A percentile compares a stretch with the other conserved stretches of the same genome.
Conservation (phyloP, 768 basidiomycete genomes). For the Tulasnella sp. region DNA sequence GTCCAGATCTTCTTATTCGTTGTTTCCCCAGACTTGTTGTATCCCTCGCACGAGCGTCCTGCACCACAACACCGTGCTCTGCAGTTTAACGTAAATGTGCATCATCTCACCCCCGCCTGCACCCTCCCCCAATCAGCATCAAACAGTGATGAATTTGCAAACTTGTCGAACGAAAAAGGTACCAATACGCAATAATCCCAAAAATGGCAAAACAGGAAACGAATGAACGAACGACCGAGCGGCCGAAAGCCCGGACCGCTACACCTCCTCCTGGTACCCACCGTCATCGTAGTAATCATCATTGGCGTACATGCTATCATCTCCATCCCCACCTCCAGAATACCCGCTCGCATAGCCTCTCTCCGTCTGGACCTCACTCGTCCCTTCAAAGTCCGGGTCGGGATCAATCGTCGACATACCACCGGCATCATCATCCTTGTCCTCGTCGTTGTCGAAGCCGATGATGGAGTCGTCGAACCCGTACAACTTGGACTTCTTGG, state of each 20-base stretch:
- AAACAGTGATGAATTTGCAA: neutral
- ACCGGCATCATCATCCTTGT: slow-evolving; percentile 29
- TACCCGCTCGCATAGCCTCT: neutral
- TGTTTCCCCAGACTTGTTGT: neutral
- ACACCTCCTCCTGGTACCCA: neutral
- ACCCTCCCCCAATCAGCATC: neutral
- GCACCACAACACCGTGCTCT: neutral
- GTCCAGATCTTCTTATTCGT: neutral
- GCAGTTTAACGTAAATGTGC: too few species aligned
- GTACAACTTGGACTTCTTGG: slow-evolving; percentile 2
- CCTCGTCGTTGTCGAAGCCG: slow-evolving; percentile 29
- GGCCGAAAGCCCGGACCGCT: neutral
- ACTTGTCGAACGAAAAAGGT: neutral
- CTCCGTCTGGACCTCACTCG: neutral
- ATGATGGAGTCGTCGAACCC: neutral
- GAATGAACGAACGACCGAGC: neutral
- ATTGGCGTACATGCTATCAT: neutral
- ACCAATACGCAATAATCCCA: neutral
- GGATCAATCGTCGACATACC: slow-evolving; percentile 10
- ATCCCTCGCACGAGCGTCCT: neutral
- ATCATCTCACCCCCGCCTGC: neutral
- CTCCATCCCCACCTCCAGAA: neutral
- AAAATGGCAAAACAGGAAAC: neutral
- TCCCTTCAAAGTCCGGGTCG: neutral
- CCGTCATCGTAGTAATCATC: neutral